Evolutionary conservation across 352 stramenopile species (phyloP).

Genomic region (Globisporangium recalcitrans): DNA sequence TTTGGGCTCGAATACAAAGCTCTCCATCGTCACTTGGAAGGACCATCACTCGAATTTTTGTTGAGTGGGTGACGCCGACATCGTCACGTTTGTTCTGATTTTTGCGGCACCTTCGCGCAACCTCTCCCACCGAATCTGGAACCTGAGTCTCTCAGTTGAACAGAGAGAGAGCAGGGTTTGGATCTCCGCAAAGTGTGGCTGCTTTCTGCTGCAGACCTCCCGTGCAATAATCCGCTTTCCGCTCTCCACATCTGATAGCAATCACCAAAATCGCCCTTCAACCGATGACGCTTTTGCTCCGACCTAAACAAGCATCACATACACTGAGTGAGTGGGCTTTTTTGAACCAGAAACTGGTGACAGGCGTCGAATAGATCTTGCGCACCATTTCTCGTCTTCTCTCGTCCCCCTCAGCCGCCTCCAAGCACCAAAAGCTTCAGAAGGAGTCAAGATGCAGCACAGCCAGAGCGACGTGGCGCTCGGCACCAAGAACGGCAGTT

Average conservation of each 20-base stretch:
- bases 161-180: neutral
- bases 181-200: conserved; percentile 4
- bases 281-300: neutral
- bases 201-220: neutral
- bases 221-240: neutral
- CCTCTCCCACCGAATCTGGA: conserved; percentile 1
- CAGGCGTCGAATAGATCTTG: conserved; percentile 1
- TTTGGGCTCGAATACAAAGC: too few relatives aligned
- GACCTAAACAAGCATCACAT: too few relatives aligned
- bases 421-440: neutral
- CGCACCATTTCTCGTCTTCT: conserved; percentile 3
- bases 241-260: neutral
- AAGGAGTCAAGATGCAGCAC: conserved; percentile 51
- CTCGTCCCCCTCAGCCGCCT: neutral
- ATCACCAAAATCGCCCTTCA: neutral
- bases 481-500: conserved; percentile 51
- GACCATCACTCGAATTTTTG: neutral
- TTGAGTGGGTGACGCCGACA: neutral
- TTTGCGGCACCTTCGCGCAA: conserved; percentile 3
- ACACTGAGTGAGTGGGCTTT: too few relatives aligned
- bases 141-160: neutral
- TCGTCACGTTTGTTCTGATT: neutral
- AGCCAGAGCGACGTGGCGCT: conserved; percentile 66
- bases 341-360: too few relatives aligned
- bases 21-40: too few relatives aligned